These are phyloP conservation scores for Yamagishiella unicocca DNA, from an alignment of 139 green algal species.

Conservation along the genomic window DNA sequence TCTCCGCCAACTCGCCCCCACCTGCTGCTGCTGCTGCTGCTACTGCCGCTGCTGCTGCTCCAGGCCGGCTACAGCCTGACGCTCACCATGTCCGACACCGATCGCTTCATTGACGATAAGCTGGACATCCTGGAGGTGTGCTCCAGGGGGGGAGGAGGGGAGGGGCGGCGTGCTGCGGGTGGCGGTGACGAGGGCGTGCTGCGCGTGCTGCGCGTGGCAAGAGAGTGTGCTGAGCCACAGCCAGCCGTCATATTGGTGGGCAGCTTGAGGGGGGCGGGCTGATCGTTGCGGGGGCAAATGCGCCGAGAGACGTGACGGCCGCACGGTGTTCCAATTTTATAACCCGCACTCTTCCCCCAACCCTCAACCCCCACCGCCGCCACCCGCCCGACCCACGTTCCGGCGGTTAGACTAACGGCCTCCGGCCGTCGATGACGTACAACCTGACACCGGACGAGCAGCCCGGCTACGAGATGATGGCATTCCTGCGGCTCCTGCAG, in stretches of 20 bases:
- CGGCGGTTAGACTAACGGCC: slow-evolving; percentile 30
- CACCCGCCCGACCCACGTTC: no score
- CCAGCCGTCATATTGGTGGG: no score
- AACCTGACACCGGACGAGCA: slow-evolving; percentile 57
- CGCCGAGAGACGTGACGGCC: no score
- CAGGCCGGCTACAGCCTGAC: slow-evolving; percentile 84
- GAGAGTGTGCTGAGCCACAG: no score
- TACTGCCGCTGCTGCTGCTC: slow-evolving; percentile 17
- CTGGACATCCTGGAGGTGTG: slow-evolving; percentile 85
- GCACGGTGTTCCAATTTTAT: no score
- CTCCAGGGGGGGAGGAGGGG: not conserved
- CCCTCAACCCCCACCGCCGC: no score
- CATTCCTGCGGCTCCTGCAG: slow-evolving; percentile 89
- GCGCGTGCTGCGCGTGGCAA: no score
- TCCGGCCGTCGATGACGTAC: slow-evolving; percentile 60
- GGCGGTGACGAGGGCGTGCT: no score
- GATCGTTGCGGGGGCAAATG: no score
- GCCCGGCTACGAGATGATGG: slow-evolving; percentile 75
- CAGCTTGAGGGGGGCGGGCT: no score
- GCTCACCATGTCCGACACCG: slow-evolving; percentile 76
- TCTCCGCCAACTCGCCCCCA: no score
- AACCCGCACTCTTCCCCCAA: no score
- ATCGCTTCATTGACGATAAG: slow-evolving; percentile 92
- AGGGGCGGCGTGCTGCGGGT: not conserved
- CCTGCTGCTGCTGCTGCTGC: not conserved